Evolutionary conservation across 1,139 yeast genomes (phyloP).

Genomic region (Kurtzmaniella quercitrusa): DNA sequence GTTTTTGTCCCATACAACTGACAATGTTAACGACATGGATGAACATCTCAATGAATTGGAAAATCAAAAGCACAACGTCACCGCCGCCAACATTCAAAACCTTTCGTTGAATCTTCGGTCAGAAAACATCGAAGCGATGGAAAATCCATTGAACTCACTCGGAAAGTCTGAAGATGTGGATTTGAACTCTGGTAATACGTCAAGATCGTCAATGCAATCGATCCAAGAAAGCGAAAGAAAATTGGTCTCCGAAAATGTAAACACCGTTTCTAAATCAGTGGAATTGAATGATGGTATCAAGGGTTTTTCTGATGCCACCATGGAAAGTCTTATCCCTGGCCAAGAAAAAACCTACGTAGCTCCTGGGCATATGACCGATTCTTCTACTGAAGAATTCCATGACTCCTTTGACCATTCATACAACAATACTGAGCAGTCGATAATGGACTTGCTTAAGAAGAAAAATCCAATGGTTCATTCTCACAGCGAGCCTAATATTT

Average conservation of each 20-base stretch:
- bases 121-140: conserved; percentile 17
- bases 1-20: conserved; percentile 19
- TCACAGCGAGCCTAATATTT: neutral
- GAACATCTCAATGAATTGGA: conserved; percentile 31
- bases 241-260: conserved; percentile 23
- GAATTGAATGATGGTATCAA: conserved; percentile 42
- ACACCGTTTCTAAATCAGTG: conserved; percentile 25
- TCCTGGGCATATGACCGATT: conserved; percentile 2
- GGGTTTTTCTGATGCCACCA: conserved; percentile 39
- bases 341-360: neutral
- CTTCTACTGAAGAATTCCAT: conserved; percentile 21
- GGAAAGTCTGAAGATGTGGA: conserved; percentile 26
- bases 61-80: conserved; percentile 22
- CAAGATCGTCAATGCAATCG: conserved; percentile 44
- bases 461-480: conserved; percentile 6
- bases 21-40: conserved; percentile 20
- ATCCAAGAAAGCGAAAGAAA: conserved; percentile 33
- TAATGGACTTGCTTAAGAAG: conserved; percentile 34
- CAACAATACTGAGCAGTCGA: conserved; percentile 39
- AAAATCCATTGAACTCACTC: conserved; percentile 34
- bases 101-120: conserved; percentile 32
- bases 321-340: conserved; percentile 30
- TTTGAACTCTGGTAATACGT: conserved; percentile 36
- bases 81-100: conserved; percentile 32
- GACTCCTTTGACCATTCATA: conserved; percentile 38